Percentiles rank a stretch among this genome's conserved stretches.
Evolutionary conservation across 2,329 filamentous ascomycete species (phyloP).

Genomic region (Clonostachys solani): DNA sequence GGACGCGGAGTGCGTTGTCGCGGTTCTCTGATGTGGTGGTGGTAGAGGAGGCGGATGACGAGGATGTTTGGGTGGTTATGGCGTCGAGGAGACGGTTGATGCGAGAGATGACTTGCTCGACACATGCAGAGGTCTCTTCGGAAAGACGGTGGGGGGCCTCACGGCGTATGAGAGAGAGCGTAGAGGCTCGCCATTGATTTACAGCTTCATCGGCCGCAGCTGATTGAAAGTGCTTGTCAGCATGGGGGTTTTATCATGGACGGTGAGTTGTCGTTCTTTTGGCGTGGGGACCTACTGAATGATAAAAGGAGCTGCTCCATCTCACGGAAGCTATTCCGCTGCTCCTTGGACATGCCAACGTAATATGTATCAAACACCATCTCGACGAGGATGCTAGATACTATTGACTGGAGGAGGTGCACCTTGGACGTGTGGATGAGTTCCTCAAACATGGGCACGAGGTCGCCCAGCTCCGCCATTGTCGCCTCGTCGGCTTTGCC

Average conservation of each 20-base stretch:
- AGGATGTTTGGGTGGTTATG: constrained; percentile 37
- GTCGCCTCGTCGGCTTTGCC: constrained; percentile 32
- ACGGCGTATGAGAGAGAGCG: constrained; percentile 53
- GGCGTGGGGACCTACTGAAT: constrained; percentile 16
- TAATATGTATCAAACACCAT: constrained; percentile 60
- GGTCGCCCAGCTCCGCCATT: constrained; percentile 33
- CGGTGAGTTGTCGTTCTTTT: background rate
- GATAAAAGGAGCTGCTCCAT: constrained; percentile 40
- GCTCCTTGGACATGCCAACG: constrained; percentile 54
- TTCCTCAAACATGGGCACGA: constrained; percentile 56
- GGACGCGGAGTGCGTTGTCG: constrained; percentile 46
- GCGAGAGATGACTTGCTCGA: constrained; percentile 36
- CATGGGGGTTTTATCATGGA: no score
- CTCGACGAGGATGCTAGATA: constrained; percentile 56
- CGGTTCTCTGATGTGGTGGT: constrained; percentile 31
- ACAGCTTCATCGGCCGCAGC: constrained; percentile 45
- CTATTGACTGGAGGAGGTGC: constrained; percentile 57
- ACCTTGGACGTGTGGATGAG: constrained; percentile 44
- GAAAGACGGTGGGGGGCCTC: constrained; percentile 42
- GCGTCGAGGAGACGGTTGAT: constrained; percentile 45
- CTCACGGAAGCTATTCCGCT: constrained; percentile 43
- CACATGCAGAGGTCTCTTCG: constrained; percentile 34
- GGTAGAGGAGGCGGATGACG: constrained; percentile 11
- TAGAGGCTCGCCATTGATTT: constrained; percentile 65
- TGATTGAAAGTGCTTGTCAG: constrained; percentile 4